Base-by-base conservation (phyloP, 164 flowering plant genomes). In the Aristolochia fimbriata region DNA sequence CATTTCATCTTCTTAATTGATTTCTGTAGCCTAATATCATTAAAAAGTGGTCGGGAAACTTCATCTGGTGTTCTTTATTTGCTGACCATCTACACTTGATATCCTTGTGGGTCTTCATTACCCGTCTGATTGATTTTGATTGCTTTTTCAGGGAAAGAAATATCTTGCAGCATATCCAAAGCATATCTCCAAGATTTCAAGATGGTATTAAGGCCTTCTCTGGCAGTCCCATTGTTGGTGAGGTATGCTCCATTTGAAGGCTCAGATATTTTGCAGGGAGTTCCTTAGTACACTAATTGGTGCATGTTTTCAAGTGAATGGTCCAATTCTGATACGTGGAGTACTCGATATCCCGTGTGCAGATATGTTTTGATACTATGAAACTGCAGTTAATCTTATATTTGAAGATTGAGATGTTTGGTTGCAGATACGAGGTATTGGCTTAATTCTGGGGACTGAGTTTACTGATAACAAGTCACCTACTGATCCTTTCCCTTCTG, bases 381-480 rank as follows among this genome's bases (percentile, higher is more conserved):
- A 20, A 49, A 49, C 52, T 49, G n/a, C 5, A 4, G 0, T 20
- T 49, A 49, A 15, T 49, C 17, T 27, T 3, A 20, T 15, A 47
- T 11, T 30, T 50, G 30, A 22, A 60, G 12, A 31, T 17, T 27
- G 12, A 31, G n/a, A 4, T 13, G 19, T 62, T 52, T 52, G 19
- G 63, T 48, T 74, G 74, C 82, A 90, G 99, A 93, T 93, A 57
- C 75, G 97, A 20, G 99, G 99, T 65, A 85, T 86, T 50, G 99
- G 97, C 9, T 78, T 93, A 78, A 88, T 93, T 68, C 80, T 88
- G 14, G 99, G 91, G 43, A 86, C 91, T 25, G 97, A 93, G 75
- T 93, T 93, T 64, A 63, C 82, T 1, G 85, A 93, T 74, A 93
- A 90, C 65, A 93, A 90, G 76, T 93, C 97, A 10, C 99, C 99